phyloP scores from a whole-genome alignment of 768 basidiomycete genomes.

The Tylopilus intermedius region DNA sequence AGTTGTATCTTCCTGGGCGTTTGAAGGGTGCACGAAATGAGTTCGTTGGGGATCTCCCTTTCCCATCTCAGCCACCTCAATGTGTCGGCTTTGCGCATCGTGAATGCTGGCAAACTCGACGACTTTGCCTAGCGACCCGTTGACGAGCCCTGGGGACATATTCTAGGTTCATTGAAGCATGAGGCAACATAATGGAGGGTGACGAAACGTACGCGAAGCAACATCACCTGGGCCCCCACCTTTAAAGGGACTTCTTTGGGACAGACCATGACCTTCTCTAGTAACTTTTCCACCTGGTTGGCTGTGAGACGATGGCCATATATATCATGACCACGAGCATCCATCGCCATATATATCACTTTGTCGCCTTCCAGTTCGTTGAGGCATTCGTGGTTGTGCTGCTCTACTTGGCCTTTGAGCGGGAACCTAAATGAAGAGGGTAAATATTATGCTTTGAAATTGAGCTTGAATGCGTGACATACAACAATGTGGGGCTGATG shows the following conservation, averaged over 20 bases:
- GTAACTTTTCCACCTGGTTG: conserved; percentile 28
- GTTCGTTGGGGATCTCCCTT: conserved; percentile 7
- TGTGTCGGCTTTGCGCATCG: conserved; percentile 26
- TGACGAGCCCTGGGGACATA: conserved; percentile 49
- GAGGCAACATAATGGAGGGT: not conserved
- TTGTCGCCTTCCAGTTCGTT: conserved; percentile 25
- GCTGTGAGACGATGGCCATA: conserved; percentile 29
- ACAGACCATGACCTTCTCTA: conserved; percentile 46
- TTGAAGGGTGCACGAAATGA: not conserved
- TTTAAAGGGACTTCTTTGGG: conserved; percentile 46
- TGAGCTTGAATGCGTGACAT: conserved; percentile 21
- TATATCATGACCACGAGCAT: conserved; percentile 42
- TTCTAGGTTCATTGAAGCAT: conserved; percentile 24
- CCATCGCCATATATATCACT: conserved; percentile 37
- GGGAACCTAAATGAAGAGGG: conserved; percentile 20
- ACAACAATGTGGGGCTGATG: conserved; percentile 87
- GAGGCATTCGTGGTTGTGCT: conserved; percentile 20
- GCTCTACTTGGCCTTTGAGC: conserved; percentile 25
- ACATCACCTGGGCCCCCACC: conserved; percentile 81
- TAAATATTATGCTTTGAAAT: not conserved
- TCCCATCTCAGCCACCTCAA: conserved; percentile 28
- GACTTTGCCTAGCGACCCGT: conserved; percentile 87
- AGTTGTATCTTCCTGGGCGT: not conserved
- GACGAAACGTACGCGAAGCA: conserved; percentile 29
- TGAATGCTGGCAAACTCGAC: conserved; percentile 27